Conservation (phyloP, 1,139 yeast species). For the Arxiozyma heterogenica region DNA sequence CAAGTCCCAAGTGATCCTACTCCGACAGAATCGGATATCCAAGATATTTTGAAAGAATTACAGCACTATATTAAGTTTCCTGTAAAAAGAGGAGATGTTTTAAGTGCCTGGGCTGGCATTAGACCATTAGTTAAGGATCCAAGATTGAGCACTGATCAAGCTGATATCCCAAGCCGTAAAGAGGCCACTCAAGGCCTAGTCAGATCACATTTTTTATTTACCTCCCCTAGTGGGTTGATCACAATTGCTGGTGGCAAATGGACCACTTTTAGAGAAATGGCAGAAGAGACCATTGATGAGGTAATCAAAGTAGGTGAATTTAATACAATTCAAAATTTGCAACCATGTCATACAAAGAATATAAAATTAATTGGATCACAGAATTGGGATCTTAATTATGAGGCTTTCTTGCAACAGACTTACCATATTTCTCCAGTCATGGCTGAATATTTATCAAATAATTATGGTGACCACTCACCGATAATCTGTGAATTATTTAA, state of each 20-base stretch:
- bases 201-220: conserved; percentile 75
- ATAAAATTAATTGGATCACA: conserved; percentile 71
- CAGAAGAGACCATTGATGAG: conserved; percentile 82
- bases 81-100: conserved; percentile 80
- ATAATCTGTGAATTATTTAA: conserved; percentile 59
- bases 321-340: conserved; percentile 22
- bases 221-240: conserved; percentile 63
- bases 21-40: conserved; percentile 83
- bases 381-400: conserved; percentile 56
- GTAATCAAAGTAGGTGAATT: conserved; percentile 45
- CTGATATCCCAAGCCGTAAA: conserved; percentile 27
- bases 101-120: conserved; percentile 95
- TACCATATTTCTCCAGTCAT: conserved; percentile 60
- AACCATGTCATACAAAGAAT: conserved; percentile 56
- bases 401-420: conserved; percentile 74
- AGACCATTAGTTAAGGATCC: conserved; percentile 94
- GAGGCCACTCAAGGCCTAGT: conserved; percentile 71
- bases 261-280: conserved; percentile 98
- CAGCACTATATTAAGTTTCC: conserved; percentile 86
- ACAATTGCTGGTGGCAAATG: conserved; percentile 97
- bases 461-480: conserved; percentile 88
- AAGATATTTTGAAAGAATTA: conserved; percentile 78
- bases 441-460: conserved; percentile 74
- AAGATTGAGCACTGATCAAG: conserved; percentile 38
- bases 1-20: conserved; percentile 75